phyloP scores from a whole-genome alignment of 805 yeast species.

The Priceomyces medius region DNA sequence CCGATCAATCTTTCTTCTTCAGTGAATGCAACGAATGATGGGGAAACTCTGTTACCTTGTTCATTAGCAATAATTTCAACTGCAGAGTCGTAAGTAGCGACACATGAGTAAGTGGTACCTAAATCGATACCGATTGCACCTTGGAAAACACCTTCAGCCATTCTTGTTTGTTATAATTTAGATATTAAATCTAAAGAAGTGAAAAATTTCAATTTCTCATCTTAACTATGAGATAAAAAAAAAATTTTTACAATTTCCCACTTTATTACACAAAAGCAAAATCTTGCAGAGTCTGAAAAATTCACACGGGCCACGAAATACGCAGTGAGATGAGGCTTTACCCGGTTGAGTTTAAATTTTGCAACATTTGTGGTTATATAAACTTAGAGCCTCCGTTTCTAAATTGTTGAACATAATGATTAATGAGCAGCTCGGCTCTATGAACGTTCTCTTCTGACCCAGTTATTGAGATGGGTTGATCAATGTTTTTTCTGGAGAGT shows the following conservation, averaged over 20 bases:
- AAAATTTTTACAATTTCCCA: conserved; percentile 7
- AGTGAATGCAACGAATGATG: conserved; percentile 50
- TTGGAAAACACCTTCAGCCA: conserved; percentile 99
- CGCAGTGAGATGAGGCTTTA: conserved; percentile 3
- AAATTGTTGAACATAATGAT: conserved; percentile 4
- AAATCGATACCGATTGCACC: conserved; percentile 67
- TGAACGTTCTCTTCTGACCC: conserved; percentile 17
- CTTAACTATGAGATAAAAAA: conserved; percentile 7
- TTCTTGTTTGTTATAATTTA: conserved; percentile 32
- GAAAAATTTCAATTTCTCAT: conserved; percentile 7
- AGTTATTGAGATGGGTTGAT: conserved; percentile 16
- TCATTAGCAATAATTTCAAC: conserved; percentile 52
- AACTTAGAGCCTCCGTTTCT: conserved; percentile 6
- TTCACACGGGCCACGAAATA: conserved; percentile 8
- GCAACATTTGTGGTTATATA: conserved; percentile 2
- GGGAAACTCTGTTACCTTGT: conserved; percentile 53
- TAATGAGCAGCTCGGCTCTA: conserved; percentile 13
- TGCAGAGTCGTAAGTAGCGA: conserved; percentile 49
- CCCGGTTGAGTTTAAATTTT: not conserved
- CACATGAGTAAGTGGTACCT: conserved; percentile 54
- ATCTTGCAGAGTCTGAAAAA: conserved; percentile 6
- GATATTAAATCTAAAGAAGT: conserved; percentile 8
- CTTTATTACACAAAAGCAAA: conserved; percentile 4
- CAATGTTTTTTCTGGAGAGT: conserved; percentile 12
- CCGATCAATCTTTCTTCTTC: conserved; percentile 51